phyloP scores from a whole-genome alignment of 306 rosid genomes.

The Coriaria nepalensis region DNA sequence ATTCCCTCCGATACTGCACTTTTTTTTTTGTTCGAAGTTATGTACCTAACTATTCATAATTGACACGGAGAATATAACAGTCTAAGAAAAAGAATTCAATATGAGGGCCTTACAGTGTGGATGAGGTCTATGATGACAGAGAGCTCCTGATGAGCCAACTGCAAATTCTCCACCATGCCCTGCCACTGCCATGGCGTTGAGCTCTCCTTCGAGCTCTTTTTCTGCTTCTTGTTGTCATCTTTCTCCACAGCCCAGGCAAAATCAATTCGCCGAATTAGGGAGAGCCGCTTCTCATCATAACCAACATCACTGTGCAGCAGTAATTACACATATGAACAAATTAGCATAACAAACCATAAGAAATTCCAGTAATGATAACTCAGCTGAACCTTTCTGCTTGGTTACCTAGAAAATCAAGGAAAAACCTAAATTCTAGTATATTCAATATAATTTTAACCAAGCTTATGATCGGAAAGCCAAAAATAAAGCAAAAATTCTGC shows the following conservation, averaged over 20 bases:
- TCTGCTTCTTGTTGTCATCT: constrained; percentile 65
- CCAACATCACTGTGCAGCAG: constrained; percentile 44
- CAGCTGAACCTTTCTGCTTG: too few relatives aligned
- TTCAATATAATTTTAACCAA: background rate
- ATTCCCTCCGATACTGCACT: too few relatives aligned
- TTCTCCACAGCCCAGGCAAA: constrained; percentile 91
- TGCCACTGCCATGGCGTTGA: constrained; percentile 82
- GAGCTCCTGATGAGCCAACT: constrained; percentile 81
- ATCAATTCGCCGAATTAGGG: constrained; percentile 62
- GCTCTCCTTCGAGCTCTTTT: constrained; percentile 65
- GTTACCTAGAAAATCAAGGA: too few relatives aligned
- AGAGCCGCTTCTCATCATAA: constrained; percentile 65
- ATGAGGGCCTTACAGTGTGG: constrained; percentile 50
- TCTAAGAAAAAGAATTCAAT: too few relatives aligned
- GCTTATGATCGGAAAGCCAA: too few relatives aligned
- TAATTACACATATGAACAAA: too few relatives aligned
- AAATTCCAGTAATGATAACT: too few relatives aligned
- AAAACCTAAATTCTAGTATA: too few relatives aligned
- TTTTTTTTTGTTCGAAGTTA: too few relatives aligned
- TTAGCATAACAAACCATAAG: too few relatives aligned
- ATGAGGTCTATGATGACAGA: constrained; percentile 77
- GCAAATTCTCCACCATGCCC: constrained; percentile 76
- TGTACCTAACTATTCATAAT: too few relatives aligned
- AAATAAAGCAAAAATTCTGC: background rate
- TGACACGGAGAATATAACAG: too few relatives aligned